These are phyloP conservation scores for Mitragyna speciosa DNA, from an alignment of 257 asterid species.

Conservation along the genomic window DNA sequence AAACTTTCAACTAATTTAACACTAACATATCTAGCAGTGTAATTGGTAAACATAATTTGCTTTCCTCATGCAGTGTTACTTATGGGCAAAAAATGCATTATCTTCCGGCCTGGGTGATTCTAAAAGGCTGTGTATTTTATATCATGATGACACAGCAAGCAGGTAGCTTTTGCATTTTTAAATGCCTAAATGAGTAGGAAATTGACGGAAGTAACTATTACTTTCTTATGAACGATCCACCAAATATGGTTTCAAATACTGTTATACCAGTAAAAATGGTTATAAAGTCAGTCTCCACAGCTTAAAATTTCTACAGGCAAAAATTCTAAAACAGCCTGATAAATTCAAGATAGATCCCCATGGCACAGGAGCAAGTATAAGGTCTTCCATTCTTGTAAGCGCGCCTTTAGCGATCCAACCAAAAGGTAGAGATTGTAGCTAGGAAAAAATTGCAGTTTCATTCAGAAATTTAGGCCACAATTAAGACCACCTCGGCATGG, in stretches of 20 bases:
- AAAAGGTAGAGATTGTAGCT: too few species aligned
- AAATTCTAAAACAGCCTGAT: neutral
- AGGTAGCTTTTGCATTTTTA: neutral
- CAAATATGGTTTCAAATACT: neutral
- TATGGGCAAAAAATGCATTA: neutral
- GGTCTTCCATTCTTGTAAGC: too few species aligned
- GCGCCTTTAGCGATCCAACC: too few species aligned
- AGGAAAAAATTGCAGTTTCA: too few species aligned
- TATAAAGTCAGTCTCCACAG: neutral
- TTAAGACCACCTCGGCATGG: conserved; percentile 73
- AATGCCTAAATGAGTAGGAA: neutral
- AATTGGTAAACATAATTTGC: neutral
- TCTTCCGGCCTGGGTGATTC: neutral
- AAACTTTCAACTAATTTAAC: neutral
- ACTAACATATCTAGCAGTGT: neutral
- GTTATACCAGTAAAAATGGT: neutral
- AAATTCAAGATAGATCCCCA: neutral
- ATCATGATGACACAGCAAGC: neutral
- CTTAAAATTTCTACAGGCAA: neutral
- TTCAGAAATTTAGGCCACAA: neutral
- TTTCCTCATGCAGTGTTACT: neutral
- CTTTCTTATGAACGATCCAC: neutral
- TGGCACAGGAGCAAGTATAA: neutral
- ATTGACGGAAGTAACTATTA: neutral
- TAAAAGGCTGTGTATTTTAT: neutral